Percentiles rank a stretch among this genome's conserved stretches.
Evolutionary conservation across 768 basidiomycete species (phyloP).

Genomic region (Boletus sp.): DNA sequence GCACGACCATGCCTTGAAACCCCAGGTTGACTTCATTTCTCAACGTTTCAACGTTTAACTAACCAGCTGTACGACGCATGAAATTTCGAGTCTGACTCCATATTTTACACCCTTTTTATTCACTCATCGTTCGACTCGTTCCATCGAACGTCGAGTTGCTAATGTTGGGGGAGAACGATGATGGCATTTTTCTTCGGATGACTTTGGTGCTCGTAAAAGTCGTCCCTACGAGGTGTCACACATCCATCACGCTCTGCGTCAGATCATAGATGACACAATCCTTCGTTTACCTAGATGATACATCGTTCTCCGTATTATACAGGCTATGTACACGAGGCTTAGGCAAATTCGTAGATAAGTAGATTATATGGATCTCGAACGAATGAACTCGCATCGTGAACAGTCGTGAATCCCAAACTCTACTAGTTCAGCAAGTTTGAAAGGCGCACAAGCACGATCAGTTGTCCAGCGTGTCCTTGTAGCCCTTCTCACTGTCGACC

Average conservation of each 20-base stretch:
- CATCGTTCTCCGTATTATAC: conserved; percentile 10
- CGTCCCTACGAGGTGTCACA: conserved; percentile 68
- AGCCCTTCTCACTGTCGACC: conserved; percentile 59
- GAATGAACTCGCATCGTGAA: neutral
- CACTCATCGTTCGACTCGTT: conserved; percentile 44
- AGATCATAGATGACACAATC: neutral
- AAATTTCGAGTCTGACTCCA: neutral
- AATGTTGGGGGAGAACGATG: conserved; percentile 47
- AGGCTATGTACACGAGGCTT: conserved; percentile 1
- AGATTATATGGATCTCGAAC: neutral
- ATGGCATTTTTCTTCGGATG: conserved; percentile 59
- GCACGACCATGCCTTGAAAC: too few relatives aligned
- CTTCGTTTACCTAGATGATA: neutral
- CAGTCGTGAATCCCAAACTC: neutral
- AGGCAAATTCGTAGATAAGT: neutral
- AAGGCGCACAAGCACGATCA: neutral
- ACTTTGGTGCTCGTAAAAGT: conserved; percentile 34
- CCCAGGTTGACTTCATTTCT: too few relatives aligned
- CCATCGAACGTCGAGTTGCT: conserved; percentile 51
- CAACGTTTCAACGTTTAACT: too few relatives aligned
- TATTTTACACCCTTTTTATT: conserved; percentile 37
- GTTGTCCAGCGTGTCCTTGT: conserved; percentile 37
- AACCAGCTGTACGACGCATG: too few relatives aligned
- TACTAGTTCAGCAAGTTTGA: neutral
- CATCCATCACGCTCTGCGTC: conserved; percentile 22